Evolutionary conservation across 306 rosid species (phyloP).

Genomic region (Lithocarpus polystachyus): DNA sequence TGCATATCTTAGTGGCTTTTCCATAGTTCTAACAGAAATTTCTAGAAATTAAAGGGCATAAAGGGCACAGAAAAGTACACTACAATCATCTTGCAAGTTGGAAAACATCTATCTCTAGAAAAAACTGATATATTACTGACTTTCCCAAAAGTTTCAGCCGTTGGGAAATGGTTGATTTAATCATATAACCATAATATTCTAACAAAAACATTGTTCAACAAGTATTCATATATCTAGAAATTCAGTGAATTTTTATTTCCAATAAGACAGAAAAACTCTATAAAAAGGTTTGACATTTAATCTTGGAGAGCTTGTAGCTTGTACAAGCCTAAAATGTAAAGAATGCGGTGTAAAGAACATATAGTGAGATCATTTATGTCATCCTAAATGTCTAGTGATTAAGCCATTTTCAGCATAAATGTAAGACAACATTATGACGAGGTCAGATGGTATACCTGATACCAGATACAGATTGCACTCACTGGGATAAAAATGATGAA

Average conservation of each 20-base stretch:
- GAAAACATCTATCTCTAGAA: no score
- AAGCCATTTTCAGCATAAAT: not conserved
- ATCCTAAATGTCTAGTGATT: not conserved
- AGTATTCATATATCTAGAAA: not conserved
- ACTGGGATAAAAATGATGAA: conserved; percentile 71
- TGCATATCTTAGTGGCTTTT: not conserved
- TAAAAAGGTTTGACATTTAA: not conserved
- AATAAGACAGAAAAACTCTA: no score
- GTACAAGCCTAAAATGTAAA: not conserved
- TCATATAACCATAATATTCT: no score
- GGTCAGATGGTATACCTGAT: conserved; percentile 49
- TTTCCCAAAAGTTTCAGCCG: no score
- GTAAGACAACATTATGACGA: conserved; percentile 1
- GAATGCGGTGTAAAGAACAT: not conserved
- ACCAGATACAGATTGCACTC: conserved; percentile 59
- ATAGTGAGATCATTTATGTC: not conserved
- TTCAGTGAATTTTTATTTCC: not conserved
- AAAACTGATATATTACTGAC: no score
- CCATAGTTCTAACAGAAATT: no score
- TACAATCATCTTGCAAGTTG: no score
- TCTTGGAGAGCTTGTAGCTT: not conserved
- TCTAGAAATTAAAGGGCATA: no score
- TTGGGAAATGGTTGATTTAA: no score
- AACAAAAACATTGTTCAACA: not conserved
- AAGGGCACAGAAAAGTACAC: no score